Evolutionary conservation across 176 grass and related monocot genomes (phyloP).

Genomic region (bread wheat (Triticum aestivum)): DNA sequence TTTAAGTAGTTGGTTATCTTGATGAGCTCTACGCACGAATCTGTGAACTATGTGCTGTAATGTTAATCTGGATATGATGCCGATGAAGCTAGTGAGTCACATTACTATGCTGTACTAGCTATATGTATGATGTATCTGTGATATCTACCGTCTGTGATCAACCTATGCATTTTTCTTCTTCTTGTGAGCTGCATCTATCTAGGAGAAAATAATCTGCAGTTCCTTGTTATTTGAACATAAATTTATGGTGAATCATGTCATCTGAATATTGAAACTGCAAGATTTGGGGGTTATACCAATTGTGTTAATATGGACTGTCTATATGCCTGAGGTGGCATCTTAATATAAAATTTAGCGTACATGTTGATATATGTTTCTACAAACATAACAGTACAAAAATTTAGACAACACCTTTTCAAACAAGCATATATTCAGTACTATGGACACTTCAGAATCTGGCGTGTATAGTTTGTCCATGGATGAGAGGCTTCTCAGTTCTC

Average conservation of each 20-base stretch:
- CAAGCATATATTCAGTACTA: background rate
- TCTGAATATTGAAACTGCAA: background rate
- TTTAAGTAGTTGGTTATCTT: background rate
- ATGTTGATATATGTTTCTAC: background rate
- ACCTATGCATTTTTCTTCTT: background rate
- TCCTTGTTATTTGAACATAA: background rate
- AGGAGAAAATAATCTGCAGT: background rate
- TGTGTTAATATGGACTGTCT: background rate
- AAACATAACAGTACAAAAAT: background rate
- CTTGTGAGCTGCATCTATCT: background rate
- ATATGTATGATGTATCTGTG: background rate
- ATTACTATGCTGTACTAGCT: background rate
- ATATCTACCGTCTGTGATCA: background rate
- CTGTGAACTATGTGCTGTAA: background rate
- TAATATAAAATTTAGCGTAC: background rate
- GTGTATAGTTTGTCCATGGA: background rate
- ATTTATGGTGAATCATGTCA: background rate
- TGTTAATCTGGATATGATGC: background rate
- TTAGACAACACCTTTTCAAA: background rate
- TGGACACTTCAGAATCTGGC: background rate
- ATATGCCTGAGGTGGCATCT: slow-evolving; percentile 1
- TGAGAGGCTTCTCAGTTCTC: background rate
- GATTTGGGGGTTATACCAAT: background rate
- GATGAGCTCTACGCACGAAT: background rate
- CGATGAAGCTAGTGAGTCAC: background rate